Evolutionary conservation across 1,284 basidiomycete genomes (phyloP).

Genomic region (Puccinia coronata): DNA sequence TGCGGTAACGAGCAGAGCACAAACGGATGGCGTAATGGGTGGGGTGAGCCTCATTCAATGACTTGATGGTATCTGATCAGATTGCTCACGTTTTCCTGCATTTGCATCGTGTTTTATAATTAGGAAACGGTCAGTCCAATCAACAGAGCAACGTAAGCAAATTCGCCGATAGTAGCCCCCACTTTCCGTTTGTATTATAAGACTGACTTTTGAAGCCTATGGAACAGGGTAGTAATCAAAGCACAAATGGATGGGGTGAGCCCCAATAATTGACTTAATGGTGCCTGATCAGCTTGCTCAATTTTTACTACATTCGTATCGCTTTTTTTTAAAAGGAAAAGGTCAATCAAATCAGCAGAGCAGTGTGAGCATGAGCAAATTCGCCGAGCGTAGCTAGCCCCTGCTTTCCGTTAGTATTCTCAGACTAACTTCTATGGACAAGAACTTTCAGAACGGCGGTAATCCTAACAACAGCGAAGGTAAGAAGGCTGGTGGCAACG

Average conservation of each 20-base stretch:
- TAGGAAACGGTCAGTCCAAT: not conserved
- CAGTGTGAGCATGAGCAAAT: not conserved
- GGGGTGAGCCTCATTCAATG: not conserved
- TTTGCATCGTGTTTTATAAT: not conserved
- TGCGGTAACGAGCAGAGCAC: not conserved
- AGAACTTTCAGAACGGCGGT: not conserved
- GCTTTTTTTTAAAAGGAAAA: not conserved
- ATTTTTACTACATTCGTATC: not conserved
- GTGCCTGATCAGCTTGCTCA: not conserved
- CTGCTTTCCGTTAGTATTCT: not conserved
- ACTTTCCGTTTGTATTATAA: not conserved
- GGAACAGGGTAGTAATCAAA: no score
- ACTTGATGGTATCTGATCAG: not conserved
- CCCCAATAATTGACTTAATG: not conserved
- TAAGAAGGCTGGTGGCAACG: slow-evolving; percentile 2
- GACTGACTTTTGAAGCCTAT: no score
- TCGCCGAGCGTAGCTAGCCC: no score
- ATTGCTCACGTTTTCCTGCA: not conserved
- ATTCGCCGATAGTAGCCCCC: not conserved
- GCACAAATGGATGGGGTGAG: not conserved
- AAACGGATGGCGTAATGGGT: not conserved
- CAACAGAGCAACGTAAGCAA: not conserved
- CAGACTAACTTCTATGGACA: not conserved
- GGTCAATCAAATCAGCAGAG: not conserved
- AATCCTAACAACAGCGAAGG: not conserved